Evolutionary conservation across 73 alveolate genomes (phyloP).

Genomic region (Paramecium primaurelia): DNA sequence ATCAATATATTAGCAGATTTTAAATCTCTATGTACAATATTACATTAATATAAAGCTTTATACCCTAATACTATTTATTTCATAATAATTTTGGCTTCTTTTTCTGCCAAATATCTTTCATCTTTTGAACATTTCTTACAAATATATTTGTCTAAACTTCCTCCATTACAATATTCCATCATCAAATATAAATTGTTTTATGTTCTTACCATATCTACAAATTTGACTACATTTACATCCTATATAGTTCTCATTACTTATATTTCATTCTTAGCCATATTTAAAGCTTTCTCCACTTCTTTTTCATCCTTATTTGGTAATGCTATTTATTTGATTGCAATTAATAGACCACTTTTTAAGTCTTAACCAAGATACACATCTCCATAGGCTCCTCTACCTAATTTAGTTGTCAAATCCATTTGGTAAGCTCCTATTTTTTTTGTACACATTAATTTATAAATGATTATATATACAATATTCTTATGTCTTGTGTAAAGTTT

Average conservation of each 20-base stretch:
- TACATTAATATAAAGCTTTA: not conserved
- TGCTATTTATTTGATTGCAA: slow-evolving; percentile 6
- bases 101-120: not conserved
- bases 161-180: slow-evolving; percentile 36
- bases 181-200: slow-evolving; percentile 35
- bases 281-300: not conserved
- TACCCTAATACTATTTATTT: slow-evolving; percentile 47
- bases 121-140: not conserved
- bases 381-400: slow-evolving; percentile 49
- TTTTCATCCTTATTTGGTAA: not conserved
- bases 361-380: slow-evolving; percentile 28
- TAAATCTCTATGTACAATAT: slow-evolving; percentile 63
- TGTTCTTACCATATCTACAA: not conserved
- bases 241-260: slow-evolving; percentile 57
- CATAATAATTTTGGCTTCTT: slow-evolving; percentile 45
- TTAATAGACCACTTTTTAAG: not conserved
- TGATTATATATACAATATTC: not conserved
- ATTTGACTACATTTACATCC: slow-evolving; percentile 53
- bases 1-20: slow-evolving; percentile 66
- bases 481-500: not conserved
- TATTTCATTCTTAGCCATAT: slow-evolving; percentile 61
- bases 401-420: not conserved
- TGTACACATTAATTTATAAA: not conserved
- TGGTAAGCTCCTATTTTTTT: not conserved
- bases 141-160: not conserved